These are phyloP conservation scores for Quercus engelmannii DNA, from an alignment of 306 rosid genomes.

Conservation along the genomic window DNA sequence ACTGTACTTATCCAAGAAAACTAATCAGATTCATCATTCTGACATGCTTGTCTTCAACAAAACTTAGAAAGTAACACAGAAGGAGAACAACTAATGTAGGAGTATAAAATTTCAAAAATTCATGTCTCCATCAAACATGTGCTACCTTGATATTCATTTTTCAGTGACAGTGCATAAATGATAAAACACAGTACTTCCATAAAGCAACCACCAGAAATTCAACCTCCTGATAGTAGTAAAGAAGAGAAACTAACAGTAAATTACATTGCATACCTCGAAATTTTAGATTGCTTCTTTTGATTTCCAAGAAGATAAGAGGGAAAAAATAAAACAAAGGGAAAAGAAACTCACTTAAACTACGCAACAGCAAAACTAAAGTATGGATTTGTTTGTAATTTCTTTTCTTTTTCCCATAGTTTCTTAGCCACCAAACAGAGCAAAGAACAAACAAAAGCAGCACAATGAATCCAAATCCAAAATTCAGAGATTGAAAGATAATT, in stretches of 20 bases:
- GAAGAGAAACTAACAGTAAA: neutral
- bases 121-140: constrained; percentile 11
- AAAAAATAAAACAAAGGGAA: neutral
- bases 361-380: too few relatives aligned
- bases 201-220: constrained; percentile 1
- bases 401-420: constrained; percentile 30
- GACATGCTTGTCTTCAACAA: neutral
- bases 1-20: constrained; percentile 18
- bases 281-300: neutral
- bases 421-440: constrained; percentile 20
- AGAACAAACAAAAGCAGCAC: neutral
- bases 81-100: constrained; percentile 5
- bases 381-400: neutral
- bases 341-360: too few relatives aligned
- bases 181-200: neutral
- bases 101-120: constrained; percentile 16
- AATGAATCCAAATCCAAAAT: constrained; percentile 5
- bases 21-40: neutral
- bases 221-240: too few relatives aligned
- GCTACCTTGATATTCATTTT: constrained; percentile 14
- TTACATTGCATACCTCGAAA: too few relatives aligned
- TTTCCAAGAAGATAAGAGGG: neutral
- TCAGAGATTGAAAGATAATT: constrained; percentile 25
- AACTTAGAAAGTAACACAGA: neutral
- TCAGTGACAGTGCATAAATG: constrained; percentile 1